A percentile compares a stretch with the other conserved stretches of the same genome.
Conservation (phyloP, 2,329 filamentous ascomycete species). For the Clonostachys sp. region DNA sequence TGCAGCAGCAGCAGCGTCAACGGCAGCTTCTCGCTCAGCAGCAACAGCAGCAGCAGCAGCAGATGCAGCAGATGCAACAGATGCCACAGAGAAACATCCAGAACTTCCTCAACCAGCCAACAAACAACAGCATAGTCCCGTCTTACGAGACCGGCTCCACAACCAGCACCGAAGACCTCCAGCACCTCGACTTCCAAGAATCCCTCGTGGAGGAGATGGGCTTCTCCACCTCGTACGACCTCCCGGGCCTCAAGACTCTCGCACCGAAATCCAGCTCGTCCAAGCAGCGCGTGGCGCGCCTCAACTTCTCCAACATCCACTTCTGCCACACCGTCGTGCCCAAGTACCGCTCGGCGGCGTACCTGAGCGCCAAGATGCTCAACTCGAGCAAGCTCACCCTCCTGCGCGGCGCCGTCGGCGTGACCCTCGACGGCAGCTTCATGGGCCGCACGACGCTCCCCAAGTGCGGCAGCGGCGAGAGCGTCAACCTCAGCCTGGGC, state of each 20-base stretch:
- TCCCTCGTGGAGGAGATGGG: constrained; percentile 54
- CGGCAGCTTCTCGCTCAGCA: constrained; percentile 66
- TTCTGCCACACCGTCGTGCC: constrained; percentile 56
- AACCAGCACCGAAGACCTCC: not conserved
- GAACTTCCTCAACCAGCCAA: too few species aligned
- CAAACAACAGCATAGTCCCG: not conserved
- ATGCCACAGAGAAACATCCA: not conserved
- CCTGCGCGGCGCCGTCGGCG: constrained; percentile 46
- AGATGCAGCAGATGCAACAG: not conserved
- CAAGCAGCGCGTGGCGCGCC: constrained; percentile 56
- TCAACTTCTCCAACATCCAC: constrained; percentile 41
- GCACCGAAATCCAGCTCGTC: constrained; percentile 41
- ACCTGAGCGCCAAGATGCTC: constrained; percentile 51
- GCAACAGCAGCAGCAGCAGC: constrained; percentile 51
- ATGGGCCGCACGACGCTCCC: constrained; percentile 52
- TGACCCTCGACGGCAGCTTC: constrained; percentile 61
- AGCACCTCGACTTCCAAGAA: constrained; percentile 29
- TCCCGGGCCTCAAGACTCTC: constrained; percentile 53
- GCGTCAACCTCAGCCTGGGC: constrained; percentile 50
- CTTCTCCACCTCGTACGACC: constrained; percentile 56
- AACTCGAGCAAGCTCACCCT: constrained; percentile 53
- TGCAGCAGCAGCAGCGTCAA: constrained; percentile 76
- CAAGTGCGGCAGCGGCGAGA: constrained; percentile 48
- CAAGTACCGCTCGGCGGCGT: constrained; percentile 56
- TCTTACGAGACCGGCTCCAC: not conserved